phyloP scores from a whole-genome alignment of 306 rosid species.

The Inga leiocalycina region DNA sequence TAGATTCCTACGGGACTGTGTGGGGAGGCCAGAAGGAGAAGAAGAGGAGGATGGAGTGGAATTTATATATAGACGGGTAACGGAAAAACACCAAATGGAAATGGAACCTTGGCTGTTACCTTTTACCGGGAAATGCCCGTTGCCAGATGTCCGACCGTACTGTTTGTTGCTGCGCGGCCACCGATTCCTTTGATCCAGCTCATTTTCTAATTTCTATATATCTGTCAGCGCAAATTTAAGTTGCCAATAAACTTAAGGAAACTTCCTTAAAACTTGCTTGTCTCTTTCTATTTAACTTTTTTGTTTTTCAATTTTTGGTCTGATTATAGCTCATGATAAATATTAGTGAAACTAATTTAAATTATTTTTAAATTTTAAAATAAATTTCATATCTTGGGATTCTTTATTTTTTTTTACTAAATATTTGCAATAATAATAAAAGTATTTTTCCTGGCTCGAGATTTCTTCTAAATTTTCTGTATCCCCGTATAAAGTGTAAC shows the following conservation, averaged over 20 bases:
- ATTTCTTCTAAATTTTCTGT: too few relatives aligned
- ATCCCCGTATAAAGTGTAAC: too few relatives aligned
- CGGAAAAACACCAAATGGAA: neutral
- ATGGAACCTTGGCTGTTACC: neutral
- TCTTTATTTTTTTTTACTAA: too few relatives aligned
- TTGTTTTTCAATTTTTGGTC: neutral
- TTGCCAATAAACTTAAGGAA: neutral
- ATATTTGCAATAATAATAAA: neutral
- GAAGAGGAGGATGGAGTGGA: neutral
- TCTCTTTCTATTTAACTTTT: neutral
- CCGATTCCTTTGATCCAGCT: neutral
- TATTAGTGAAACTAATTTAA: neutral
- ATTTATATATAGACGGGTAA: neutral
- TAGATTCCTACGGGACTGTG: neutral
- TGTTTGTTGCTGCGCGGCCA: neutral
- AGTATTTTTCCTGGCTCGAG: too few relatives aligned
- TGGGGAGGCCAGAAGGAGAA: neutral
- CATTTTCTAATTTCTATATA: neutral
- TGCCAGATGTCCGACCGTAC: neutral
- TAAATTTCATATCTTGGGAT: neutral
- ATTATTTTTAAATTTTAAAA: too few relatives aligned
- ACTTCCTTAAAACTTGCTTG: neutral
- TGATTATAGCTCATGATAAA: neutral
- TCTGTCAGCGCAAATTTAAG: neutral
- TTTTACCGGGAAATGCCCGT: constrained; percentile 20